Percentiles rank a stretch among this genome's conserved stretches.
These are phyloP conservation scores for Marasmius tenuissimus DNA, from an alignment of 1,284 basidiomycete species.

Conservation along the genomic window DNA sequence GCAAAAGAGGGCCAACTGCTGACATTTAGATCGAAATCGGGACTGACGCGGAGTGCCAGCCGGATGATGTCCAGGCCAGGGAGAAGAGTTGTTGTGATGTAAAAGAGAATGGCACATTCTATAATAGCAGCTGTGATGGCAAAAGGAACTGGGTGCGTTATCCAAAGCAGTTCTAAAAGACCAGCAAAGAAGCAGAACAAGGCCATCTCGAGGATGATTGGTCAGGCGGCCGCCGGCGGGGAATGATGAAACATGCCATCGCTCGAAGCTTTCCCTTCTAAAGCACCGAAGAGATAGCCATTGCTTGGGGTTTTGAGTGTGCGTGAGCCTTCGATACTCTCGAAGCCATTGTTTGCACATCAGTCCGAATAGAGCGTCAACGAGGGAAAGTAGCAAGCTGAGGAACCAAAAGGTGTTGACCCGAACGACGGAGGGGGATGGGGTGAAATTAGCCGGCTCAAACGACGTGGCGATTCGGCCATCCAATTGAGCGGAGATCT, in stretches of 20 bases:
- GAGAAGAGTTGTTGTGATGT: background rate
- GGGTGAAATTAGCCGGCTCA: background rate
- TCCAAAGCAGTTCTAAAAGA: slow-evolving; percentile 1
- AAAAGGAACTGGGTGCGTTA: background rate
- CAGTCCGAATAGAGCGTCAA: slow-evolving; percentile 3
- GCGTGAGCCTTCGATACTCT: background rate
- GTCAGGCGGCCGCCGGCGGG: background rate
- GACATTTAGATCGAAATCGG: background rate
- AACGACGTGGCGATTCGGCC: background rate
- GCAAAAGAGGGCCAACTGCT: no score
- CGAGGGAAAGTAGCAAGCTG: slow-evolving; percentile 5
- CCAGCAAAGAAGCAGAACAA: slow-evolving; percentile 4
- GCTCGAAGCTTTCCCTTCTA: background rate
- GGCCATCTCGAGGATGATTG: slow-evolving; percentile 6
- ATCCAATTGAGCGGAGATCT: slow-evolving; percentile 4
- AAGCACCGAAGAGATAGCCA: slow-evolving; percentile 4
- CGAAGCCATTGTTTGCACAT: slow-evolving; percentile 13
- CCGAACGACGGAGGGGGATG: background rate
- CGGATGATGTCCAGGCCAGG: background rate
- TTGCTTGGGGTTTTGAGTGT: background rate
- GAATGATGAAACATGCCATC: background rate
- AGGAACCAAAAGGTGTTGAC: slow-evolving; percentile 12
- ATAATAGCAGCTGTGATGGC: background rate
- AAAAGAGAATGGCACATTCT: background rate
- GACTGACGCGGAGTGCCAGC: background rate